Evolutionary conservation across 2,329 filamentous ascomycete genomes (phyloP).

Genomic region (Bipolaris zeicola): DNA sequence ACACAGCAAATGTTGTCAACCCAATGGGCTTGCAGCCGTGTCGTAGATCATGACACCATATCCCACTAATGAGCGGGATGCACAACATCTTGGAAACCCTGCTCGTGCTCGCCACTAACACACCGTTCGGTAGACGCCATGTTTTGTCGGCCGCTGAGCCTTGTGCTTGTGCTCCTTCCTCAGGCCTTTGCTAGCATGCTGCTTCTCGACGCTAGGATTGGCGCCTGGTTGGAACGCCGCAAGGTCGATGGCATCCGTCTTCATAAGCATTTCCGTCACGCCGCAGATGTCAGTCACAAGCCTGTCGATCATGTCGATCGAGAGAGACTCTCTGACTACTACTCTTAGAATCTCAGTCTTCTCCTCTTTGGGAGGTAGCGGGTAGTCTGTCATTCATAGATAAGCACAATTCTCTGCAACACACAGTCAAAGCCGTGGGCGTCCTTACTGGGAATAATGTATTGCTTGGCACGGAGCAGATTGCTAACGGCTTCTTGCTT

Average conservation of each 20-base stretch:
- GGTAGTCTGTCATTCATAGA: slow-evolving; percentile 59
- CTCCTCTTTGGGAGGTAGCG: slow-evolving; percentile 66
- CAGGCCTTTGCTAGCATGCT: slow-evolving; percentile 46
- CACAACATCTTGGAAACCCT: not conserved
- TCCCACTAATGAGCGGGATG: not conserved
- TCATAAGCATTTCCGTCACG: slow-evolving; percentile 66
- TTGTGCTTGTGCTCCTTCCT: slow-evolving; percentile 52
- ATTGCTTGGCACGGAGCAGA: slow-evolving; percentile 68
- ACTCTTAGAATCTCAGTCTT: slow-evolving; percentile 70
- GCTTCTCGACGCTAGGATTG: slow-evolving; percentile 50
- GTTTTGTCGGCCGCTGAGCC: slow-evolving; percentile 52
- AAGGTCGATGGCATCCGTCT: slow-evolving; percentile 59
- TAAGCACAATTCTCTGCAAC: slow-evolving; percentile 12
- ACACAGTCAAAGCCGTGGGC: not conserved
- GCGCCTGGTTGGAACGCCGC: slow-evolving; percentile 53
- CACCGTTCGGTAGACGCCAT: slow-evolving; percentile 57
- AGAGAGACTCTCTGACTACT: slow-evolving; percentile 70
- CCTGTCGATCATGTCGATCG: slow-evolving; percentile 68
- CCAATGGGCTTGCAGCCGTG: not conserved
- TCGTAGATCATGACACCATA: not conserved
- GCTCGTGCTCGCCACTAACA: slow-evolving; percentile 42
- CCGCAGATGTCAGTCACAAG: slow-evolving; percentile 65
- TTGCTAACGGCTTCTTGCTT: slow-evolving; percentile 69
- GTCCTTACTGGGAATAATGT: slow-evolving; percentile 68
- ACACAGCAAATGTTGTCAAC: not conserved